Percentiles rank a stretch among this genome's conserved stretches.
Conservation (phyloP, 345 rosid species). For the Dimocarpus longan region DNA sequence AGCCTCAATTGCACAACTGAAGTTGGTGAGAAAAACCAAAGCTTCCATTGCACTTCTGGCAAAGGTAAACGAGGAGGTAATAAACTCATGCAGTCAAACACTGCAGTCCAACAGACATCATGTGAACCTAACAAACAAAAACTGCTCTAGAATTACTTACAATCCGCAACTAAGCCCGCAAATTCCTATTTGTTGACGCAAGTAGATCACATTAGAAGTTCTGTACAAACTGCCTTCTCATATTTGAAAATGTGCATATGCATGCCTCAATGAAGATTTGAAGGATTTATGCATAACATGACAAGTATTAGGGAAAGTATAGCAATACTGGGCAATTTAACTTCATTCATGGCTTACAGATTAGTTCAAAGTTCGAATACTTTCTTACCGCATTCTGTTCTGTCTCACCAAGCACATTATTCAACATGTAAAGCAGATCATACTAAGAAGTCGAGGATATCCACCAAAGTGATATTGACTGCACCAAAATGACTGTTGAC, state of each 20-base stretch:
- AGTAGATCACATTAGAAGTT: slow-evolving; percentile 9
- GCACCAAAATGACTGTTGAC: slow-evolving; percentile 20
- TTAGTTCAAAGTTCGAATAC: slow-evolving; percentile 15
- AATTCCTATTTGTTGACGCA: slow-evolving; percentile 8
- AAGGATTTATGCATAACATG: slow-evolving; percentile 6
- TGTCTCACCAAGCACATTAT: slow-evolving; percentile 13
- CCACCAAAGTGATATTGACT: slow-evolving; percentile 15
- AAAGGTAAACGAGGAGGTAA: background rate
- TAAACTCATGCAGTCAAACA: slow-evolving; percentile 11
- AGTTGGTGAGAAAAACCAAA: slow-evolving; percentile 3
- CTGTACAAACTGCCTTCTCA: slow-evolving; percentile 7
- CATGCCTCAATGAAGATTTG: slow-evolving; percentile 15
- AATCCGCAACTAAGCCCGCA: slow-evolving; percentile 16
- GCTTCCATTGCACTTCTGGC: slow-evolving; percentile 15
- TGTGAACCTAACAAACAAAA: slow-evolving; percentile 5
- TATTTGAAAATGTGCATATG: slow-evolving; percentile 4
- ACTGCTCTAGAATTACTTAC: background rate
- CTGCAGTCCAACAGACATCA: slow-evolving; percentile 10
- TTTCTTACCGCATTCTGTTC: slow-evolving; percentile 22
- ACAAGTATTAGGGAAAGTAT: slow-evolving; percentile 15
- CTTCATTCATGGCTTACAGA: slow-evolving; percentile 17
- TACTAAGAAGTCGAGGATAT: slow-evolving; percentile 18
- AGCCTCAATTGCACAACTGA: slow-evolving; percentile 9
- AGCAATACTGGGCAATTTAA: slow-evolving; percentile 16
- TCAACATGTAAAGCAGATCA: slow-evolving; percentile 14